A percentile compares a stretch with the other conserved stretches of the same genome.
These are phyloP conservation scores for Colletotrichum sp. DNA, from an alignment of 2,329 filamentous ascomycete species.

Conservation along the genomic window DNA sequence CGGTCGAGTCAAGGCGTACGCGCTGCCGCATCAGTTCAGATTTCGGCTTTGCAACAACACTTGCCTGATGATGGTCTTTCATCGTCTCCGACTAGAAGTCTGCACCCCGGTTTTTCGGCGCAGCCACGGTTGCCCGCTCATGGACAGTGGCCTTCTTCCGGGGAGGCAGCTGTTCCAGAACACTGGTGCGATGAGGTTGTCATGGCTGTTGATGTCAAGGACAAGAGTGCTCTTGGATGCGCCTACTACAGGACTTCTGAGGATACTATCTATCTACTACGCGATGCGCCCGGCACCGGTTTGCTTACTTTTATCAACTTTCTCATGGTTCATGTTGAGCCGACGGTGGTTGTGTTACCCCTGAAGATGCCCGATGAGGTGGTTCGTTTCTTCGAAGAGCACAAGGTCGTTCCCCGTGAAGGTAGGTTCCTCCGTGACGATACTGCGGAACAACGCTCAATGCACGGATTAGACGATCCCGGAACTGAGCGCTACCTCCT, in stretches of 20 bases:
- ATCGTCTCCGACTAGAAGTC: not conserved
- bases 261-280: slow-evolving; percentile 75
- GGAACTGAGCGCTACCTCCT: slow-evolving; percentile 42
- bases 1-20: not conserved
- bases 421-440: not conserved
- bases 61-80: not conserved
- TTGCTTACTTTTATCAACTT: slow-evolving; percentile 49
- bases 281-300: slow-evolving; percentile 56
- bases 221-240: slow-evolving; percentile 78
- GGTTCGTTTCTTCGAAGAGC: slow-evolving; percentile 30
- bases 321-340: slow-evolving; percentile 58
- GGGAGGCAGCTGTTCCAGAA: not conserved
- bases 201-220: slow-evolving; percentile 79
- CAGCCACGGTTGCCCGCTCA: not conserved
- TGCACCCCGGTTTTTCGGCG: not conserved
- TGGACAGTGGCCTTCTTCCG: not conserved
- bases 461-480: not conserved
- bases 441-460: not conserved
- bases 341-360: slow-evolving; percentile 60
- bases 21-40: not conserved
- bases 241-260: slow-evolving; percentile 79
- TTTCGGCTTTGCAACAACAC: not conserved
- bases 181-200: slow-evolving; percentile 62
- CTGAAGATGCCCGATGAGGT: slow-evolving; percentile 49
- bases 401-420: slow-evolving; percentile 11